Evolutionary conservation across 768 basidiomycete species (phyloP).

Genomic region (Xerocomellus dryophilus): DNA sequence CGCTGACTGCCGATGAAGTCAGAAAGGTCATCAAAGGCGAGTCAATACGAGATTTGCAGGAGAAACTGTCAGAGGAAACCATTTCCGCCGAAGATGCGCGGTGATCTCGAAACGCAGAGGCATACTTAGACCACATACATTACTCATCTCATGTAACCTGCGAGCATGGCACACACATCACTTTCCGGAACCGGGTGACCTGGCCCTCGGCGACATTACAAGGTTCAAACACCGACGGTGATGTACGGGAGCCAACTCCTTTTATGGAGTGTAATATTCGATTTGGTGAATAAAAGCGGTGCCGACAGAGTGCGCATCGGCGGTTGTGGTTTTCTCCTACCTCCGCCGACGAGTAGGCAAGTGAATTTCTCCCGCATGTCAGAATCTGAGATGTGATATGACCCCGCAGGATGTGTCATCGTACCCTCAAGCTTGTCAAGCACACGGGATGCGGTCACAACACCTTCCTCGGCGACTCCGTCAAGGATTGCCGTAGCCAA

Average conservation of each 20-base stretch:
- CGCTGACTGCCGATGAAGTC: constrained; percentile 84
- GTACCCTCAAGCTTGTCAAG: constrained; percentile 51
- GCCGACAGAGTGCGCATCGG: neutral
- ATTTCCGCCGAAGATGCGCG: neutral
- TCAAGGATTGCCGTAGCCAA: constrained; percentile 50
- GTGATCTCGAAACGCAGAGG: too few relatives aligned
- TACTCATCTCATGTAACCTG: too few relatives aligned
- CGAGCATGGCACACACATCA: too few relatives aligned
- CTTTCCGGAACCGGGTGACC: too few relatives aligned
- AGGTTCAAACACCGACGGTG: too few relatives aligned
- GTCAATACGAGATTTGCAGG: constrained; percentile 65
- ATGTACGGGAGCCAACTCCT: too few relatives aligned
- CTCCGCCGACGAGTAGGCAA: constrained; percentile 49
- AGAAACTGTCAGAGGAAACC: constrained; percentile 57
- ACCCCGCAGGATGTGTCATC: constrained; percentile 56
- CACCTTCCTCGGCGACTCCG: constrained; percentile 40
- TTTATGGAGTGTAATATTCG: neutral
- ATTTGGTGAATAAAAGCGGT: neutral
- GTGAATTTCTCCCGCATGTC: constrained; percentile 10
- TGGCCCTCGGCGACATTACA: too few relatives aligned
- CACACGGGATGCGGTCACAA: constrained; percentile 55
- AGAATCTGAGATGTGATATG: neutral
- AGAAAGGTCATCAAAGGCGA: constrained; percentile 81
- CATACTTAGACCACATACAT: too few relatives aligned
- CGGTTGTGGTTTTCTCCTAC: constrained; percentile 38